Percentiles rank a stretch among this genome's conserved stretches.
These are phyloP conservation scores for Pyrenochaeta sp. DNA, from an alignment of 2,329 filamentous ascomycete genomes.

Conservation along the genomic window DNA sequence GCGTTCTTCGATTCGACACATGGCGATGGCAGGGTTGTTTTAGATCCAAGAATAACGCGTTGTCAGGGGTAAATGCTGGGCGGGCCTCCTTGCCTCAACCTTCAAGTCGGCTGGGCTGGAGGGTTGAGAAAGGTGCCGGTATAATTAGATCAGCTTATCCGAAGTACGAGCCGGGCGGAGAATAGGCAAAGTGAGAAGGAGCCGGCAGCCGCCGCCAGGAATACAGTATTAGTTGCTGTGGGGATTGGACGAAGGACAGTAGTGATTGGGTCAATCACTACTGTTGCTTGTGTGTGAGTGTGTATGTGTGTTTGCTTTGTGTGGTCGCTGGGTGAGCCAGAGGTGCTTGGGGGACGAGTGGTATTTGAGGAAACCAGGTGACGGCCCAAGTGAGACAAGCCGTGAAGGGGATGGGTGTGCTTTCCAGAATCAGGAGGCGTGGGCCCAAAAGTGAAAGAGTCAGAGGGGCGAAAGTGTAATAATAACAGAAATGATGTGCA, in stretches of 20 bases:
- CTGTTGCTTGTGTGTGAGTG: too few species aligned
- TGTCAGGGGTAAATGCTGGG: not conserved
- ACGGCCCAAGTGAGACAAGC: slow-evolving; percentile 38
- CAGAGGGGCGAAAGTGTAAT: slow-evolving; percentile 30
- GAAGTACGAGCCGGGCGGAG: slow-evolving; percentile 28
- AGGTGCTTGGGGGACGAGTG: slow-evolving; percentile 9
- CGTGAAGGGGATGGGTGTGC: slow-evolving; percentile 23
- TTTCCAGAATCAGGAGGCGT: slow-evolving; percentile 23
- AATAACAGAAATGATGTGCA: slow-evolving; percentile 37
- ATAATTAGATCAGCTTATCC: slow-evolving; percentile 23
- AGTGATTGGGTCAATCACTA: slow-evolving; percentile 2
- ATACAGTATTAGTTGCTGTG: not conserved
- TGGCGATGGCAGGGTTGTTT: slow-evolving; percentile 15
- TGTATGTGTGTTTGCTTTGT: not conserved
- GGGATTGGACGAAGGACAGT: slow-evolving; percentile 1
- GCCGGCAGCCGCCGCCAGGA: slow-evolving; percentile 10
- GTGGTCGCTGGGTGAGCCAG: not conserved
- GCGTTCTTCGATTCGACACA: slow-evolving; percentile 46
- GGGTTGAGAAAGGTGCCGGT: slow-evolving; percentile 13
- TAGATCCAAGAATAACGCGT: not conserved
- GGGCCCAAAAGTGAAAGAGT: slow-evolving; percentile 27
- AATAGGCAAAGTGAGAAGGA: slow-evolving; percentile 23
- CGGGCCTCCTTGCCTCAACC: slow-evolving; percentile 19
- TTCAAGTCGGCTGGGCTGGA: slow-evolving; percentile 17
- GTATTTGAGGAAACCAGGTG: slow-evolving; percentile 29